A percentile compares a stretch with the other conserved stretches of the same genome.
Evolutionary conservation across 2,329 filamentous ascomycete species (phyloP).

Genomic region (Akanthomyces muscarius): DNA sequence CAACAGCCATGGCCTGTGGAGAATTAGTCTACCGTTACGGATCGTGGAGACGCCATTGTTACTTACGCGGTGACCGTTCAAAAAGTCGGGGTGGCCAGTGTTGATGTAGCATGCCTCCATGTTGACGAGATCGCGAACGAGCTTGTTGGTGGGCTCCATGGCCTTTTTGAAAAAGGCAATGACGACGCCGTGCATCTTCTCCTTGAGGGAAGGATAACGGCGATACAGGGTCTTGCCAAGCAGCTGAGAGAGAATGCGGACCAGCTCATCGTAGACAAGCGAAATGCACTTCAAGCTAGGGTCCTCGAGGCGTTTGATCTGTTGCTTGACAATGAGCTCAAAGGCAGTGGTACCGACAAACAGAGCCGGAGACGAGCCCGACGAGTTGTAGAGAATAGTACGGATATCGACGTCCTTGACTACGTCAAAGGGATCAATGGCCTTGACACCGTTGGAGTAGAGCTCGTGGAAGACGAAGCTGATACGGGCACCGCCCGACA

Average conservation of each 20-base stretch:
- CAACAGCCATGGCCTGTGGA: conserved; percentile 83
- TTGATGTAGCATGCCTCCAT: conserved; percentile 99
- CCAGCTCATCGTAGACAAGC: conserved; percentile 93
- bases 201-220: conserved; percentile 89
- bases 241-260: conserved; percentile 88
- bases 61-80: conserved; percentile 84
- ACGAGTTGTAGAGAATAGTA: conserved; percentile 97
- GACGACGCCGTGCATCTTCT: conserved; percentile 92
- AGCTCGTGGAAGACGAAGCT: conserved; percentile 99
- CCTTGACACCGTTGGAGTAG: conserved; percentile 96
- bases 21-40: conserved; percentile 19
- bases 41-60: conserved; percentile 18
- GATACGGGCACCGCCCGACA: conserved; percentile 95
- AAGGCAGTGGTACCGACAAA: conserved; percentile 99
- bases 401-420: conserved; percentile 98
- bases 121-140: conserved; percentile 83
- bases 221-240: conserved; percentile 86
- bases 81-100: conserved; percentile 94
- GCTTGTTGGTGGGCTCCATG: conserved; percentile 97
- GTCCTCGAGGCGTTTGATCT: conserved; percentile 94
- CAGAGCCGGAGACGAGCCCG: conserved; percentile 91
- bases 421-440: conserved; percentile 93
- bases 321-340: conserved; percentile 96
- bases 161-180: conserved; percentile 96
- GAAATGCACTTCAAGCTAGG: conserved; percentile 97